Evolutionary conservation across 345 rosid species (phyloP).

Genomic region (Citropsis articulata): DNA sequence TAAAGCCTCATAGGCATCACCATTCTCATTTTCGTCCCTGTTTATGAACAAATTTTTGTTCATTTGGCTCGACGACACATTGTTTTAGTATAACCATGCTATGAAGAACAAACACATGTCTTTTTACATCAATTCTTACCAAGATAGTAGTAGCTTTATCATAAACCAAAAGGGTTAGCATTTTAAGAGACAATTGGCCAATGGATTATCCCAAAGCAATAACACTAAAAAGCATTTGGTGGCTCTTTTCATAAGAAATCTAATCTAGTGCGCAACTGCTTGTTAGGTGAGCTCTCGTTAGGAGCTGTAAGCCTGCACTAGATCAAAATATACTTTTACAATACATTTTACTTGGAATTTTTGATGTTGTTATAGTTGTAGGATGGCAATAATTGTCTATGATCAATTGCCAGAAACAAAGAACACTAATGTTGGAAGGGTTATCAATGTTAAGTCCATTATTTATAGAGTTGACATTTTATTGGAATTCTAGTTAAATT

Average conservation of each 20-base stretch:
- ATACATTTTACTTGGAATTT: too few species aligned
- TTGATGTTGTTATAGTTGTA: conserved; percentile 34
- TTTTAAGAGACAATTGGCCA: conserved; percentile 48
- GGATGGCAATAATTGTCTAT: conserved; percentile 81
- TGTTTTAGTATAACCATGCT: conserved; percentile 72
- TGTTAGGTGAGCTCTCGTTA: too few species aligned
- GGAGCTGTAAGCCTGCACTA: too few species aligned
- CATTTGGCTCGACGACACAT: conserved; percentile 52
- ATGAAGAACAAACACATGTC: conserved; percentile 66
- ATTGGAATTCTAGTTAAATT: too few species aligned
- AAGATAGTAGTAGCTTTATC: conserved; percentile 60
- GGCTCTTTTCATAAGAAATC: conserved; percentile 60
- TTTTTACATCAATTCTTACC: conserved; percentile 49
- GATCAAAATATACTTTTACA: too few species aligned
- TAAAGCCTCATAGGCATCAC: conserved; percentile 62
- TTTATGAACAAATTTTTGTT: conserved; percentile 62
- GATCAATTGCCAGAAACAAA: conserved; percentile 76
- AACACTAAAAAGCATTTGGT: conserved; percentile 69
- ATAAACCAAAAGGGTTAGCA: conserved; percentile 53
- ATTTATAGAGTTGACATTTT: too few species aligned
- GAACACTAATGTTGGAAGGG: conserved; percentile 78
- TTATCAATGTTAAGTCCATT: too few species aligned
- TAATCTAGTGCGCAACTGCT: too few species aligned
- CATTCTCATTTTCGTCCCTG: conserved; percentile 53
- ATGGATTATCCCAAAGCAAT: conserved; percentile 43